Percentiles rank a stretch among this genome's conserved stretches.
These are phyloP conservation scores for Cyclotella atomus DNA, from an alignment of 108 stramenopile genomes.

Conservation along the genomic window DNA sequence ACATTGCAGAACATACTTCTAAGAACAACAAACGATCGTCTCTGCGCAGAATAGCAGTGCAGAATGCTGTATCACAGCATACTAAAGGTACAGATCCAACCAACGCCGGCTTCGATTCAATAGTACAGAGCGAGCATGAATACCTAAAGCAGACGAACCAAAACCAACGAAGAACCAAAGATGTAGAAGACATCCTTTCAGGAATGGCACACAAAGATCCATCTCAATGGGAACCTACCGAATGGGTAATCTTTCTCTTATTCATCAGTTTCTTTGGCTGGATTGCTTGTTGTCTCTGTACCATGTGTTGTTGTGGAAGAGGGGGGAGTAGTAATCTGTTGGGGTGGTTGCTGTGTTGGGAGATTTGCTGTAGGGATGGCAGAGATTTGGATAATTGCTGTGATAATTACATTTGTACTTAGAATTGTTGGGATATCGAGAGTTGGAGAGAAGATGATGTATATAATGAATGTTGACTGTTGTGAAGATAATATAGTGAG, in stretches of 20 bases:
- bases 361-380: slow-evolving; percentile 45
- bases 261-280: slow-evolving; percentile 40
- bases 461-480: too few relatives aligned
- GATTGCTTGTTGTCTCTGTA: slow-evolving; percentile 28
- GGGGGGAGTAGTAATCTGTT: slow-evolving; percentile 31
- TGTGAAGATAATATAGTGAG: too few relatives aligned
- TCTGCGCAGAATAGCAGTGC: not conserved
- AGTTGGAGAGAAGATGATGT: too few relatives aligned
- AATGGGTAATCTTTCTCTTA: slow-evolving; percentile 39
- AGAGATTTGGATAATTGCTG: slow-evolving; percentile 40
- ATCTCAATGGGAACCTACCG: slow-evolving; percentile 27
- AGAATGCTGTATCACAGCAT: not conserved
- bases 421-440: not conserved
- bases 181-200: slow-evolving; percentile 43
- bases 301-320: slow-evolving; percentile 38
- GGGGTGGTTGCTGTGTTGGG: slow-evolving; percentile 35
- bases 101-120: not conserved
- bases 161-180: slow-evolving; percentile 23
- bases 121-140: not conserved
- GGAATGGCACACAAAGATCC: slow-evolving; percentile 47
- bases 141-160: not conserved
- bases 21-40: not conserved
- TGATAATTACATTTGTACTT: slow-evolving; percentile 20
- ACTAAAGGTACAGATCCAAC: not conserved
- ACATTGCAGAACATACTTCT: not conserved